phyloP scores from a whole-genome alignment of 371 early-diverging fungal species.

The Batkoa obscura region DNA sequence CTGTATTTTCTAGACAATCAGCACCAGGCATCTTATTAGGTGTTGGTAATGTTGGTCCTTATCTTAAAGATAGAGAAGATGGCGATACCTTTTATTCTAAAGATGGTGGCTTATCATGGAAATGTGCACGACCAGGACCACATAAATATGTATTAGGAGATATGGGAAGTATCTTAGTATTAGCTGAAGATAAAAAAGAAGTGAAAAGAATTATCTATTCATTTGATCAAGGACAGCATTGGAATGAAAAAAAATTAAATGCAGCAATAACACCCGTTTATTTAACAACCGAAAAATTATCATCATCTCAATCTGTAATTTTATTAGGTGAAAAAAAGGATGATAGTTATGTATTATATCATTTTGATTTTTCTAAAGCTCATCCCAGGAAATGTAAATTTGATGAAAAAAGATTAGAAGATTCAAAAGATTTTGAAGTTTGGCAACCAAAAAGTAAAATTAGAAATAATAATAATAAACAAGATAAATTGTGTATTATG shows the following conservation, averaged over 20 bases:
- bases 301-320: background rate
- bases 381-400: conserved; percentile 44
- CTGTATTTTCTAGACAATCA: conserved; percentile 43
- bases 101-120: conserved; percentile 81
- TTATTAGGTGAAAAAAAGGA: background rate
- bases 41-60: conserved; percentile 69
- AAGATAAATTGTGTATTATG: conserved; percentile 42
- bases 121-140: conserved; percentile 47
- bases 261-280: background rate
- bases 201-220: conserved; percentile 51
- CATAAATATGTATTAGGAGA: conserved; percentile 83
- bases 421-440: conserved; percentile 45
- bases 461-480: background rate
- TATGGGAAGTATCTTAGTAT: conserved; percentile 54
- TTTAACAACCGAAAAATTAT: background rate
- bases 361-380: conserved; percentile 47
- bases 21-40: conserved; percentile 79
- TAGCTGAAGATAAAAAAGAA: conserved; percentile 52
- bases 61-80: conserved; percentile 40
- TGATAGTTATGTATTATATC: conserved; percentile 14
- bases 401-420: conserved; percentile 22
- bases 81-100: conserved; percentile 64
- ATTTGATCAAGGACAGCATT: conserved; percentile 57
- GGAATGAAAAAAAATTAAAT: conserved; percentile 23
- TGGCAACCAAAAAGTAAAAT: conserved; percentile 37